Evolutionary conservation across 495 filamentous ascomycete species (phyloP).

Genomic region (Delitschia confertaspora): DNA sequence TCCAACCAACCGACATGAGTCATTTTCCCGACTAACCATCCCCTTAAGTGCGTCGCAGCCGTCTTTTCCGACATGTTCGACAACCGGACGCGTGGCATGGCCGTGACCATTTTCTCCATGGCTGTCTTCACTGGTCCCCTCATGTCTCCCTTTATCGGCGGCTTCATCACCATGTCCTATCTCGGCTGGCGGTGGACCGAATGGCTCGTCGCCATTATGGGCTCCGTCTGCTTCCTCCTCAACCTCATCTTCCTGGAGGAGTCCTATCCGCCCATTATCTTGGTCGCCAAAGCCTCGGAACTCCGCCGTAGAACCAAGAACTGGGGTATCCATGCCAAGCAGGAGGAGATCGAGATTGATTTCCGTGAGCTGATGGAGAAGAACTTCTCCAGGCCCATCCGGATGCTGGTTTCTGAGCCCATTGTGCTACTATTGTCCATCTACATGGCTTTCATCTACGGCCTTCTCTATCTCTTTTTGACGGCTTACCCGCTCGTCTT

Average conservation of each 20-base stretch:
- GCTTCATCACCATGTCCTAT: slow-evolving; percentile 61
- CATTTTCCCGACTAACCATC: background rate
- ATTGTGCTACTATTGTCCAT: slow-evolving; percentile 66
- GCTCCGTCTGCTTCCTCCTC: slow-evolving; percentile 58
- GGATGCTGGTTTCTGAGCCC: slow-evolving; percentile 71
- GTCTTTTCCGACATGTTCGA: slow-evolving; percentile 86
- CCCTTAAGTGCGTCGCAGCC: slow-evolving; percentile 51
- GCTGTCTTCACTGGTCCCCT: slow-evolving; percentile 77
- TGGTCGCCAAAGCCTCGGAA: slow-evolving; percentile 66
- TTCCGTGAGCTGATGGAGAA: slow-evolving; percentile 67
- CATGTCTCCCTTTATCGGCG: slow-evolving; percentile 74
- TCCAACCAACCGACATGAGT: background rate
- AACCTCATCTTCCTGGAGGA: slow-evolving; percentile 67
- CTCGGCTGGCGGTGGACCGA: slow-evolving; percentile 84
- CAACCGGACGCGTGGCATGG: slow-evolving; percentile 66
- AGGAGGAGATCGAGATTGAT: slow-evolving; percentile 87
- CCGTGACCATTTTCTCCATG: slow-evolving; percentile 76
- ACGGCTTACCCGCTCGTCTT: slow-evolving; percentile 78
- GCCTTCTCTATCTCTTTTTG: slow-evolving; percentile 71
- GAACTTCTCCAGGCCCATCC: slow-evolving; percentile 74
- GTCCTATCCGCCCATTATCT: slow-evolving; percentile 74
- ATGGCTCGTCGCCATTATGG: slow-evolving; percentile 67
- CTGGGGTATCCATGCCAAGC: slow-evolving; percentile 90
- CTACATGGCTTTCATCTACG: slow-evolving; percentile 57
- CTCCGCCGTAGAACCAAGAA: slow-evolving; percentile 75